A percentile compares a stretch with the other conserved stretches of the same genome.
Evolutionary conservation across 495 filamentous ascomycete species (phyloP).

Genomic region (Margaritispora aquatica): DNA sequence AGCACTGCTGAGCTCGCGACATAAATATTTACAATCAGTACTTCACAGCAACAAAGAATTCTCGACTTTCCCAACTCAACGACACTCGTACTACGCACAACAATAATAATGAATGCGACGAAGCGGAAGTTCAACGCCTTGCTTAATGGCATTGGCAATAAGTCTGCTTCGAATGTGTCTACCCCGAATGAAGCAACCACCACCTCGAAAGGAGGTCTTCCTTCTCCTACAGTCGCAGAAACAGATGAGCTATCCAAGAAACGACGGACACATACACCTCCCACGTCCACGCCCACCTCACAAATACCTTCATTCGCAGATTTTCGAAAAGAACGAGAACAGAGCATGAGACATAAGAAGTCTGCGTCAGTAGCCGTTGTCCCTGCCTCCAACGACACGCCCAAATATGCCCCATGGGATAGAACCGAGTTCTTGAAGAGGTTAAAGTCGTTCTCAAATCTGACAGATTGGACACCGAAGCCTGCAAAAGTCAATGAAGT

Average conservation of each 20-base stretch:
- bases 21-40: background rate
- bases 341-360: conserved; percentile 34
- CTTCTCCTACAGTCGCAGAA: conserved; percentile 19
- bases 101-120: conserved; percentile 41
- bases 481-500: conserved; percentile 80
- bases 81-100: background rate
- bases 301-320: background rate
- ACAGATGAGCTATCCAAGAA: conserved; percentile 38
- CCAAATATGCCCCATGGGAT: conserved; percentile 72
- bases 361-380: conserved; percentile 32
- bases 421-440: conserved; percentile 75
- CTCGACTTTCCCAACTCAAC: background rate
- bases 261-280: conserved; percentile 30
- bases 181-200: conserved; percentile 20
- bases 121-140: conserved; percentile 54
- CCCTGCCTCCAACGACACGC: conserved; percentile 18
- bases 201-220: conserved; percentile 18
- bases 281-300: background rate
- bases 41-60: background rate
- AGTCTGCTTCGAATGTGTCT: conserved; percentile 18
- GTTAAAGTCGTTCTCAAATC: conserved; percentile 79
- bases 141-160: conserved; percentile 41
- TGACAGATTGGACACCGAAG: conserved; percentile 83
- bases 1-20: background rate
- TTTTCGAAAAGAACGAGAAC: conserved; percentile 14